Base-by-base conservation (phyloP, 345 rosid genomes). In the Laguncularia racemosa region DNA sequence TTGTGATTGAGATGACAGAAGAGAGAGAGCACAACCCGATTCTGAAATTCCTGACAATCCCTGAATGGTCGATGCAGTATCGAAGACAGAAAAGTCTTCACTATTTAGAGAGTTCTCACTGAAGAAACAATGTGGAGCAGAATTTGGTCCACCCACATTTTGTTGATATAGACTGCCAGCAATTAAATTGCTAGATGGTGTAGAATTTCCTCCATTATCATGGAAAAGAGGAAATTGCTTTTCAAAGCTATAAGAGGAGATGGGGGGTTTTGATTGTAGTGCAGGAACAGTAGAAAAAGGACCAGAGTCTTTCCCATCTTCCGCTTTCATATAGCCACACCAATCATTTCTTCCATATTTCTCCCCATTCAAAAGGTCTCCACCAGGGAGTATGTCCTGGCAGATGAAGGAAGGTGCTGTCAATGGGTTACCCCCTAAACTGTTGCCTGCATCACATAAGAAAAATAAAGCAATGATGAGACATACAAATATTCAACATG, bases 21-120 rank as follows among this genome's bases (percentile, higher is more conserved):
- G 86, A 81, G 86, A 81, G 86, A 67, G 83, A 81, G 83, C 86
- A 75, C 76, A 65, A 53, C 71, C 70, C 52, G 79, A 67, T 54
- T 55, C 62, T 52, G 75, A 64, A 49, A 73, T 62, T 55, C 66
- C 76, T 3, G 76, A 67, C 43, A 73, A 59, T 53, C 62, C 78
- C 56, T 70, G 76, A 52, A 65, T 20, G 53, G 64, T 64, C 18
- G 76, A 56, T 52, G 77, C 74, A 14, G 77, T 14, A 54, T 68
- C 66, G 19, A 69, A 68, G 47, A 44, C 64, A 26, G 57, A 56
- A 52, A 69, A 71, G 57, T 75, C 74, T 57, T 67, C 78, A 60
- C 68, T 67, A 65, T 68, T 71, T 6, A 76, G 28, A 2, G 73
- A 71, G 67, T 63, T 20, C 38, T 69, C 74, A 51, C 62, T 81